Evolutionary conservation across 2,329 filamentous ascomycete species (phyloP), one percentile per base, ranked within the genome.

Genomic region (Nigrospora sphaerica): DNA sequence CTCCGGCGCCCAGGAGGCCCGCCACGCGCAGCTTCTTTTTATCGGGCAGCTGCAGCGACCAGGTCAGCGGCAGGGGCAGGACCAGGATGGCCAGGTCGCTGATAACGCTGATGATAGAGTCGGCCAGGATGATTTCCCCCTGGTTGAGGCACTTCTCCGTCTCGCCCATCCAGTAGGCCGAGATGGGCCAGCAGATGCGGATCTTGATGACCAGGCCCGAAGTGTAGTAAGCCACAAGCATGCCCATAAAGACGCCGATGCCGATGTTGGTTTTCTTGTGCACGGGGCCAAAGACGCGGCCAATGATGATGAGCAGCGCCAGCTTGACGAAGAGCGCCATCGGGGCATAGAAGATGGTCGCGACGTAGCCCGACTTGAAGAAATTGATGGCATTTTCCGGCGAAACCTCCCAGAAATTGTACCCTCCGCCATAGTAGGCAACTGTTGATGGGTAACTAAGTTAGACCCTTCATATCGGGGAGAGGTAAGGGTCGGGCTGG

Each of bases 281-380:
- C 3, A 65, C 58, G 1, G 62, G 54, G 9, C 62, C 63, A 51
- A 73, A 73, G 9, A 73, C 67, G 14, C 69, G 60, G 7, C 61
- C 62, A 47, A 71, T 68, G 45, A 73, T 70, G 50, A 67, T 59
- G 3, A 73, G 62, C 3, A 73, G 62, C n/a, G 70, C 64, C 35
- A 66, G 48, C 45, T 72, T 72, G n/a, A 68, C 68, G 10, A 64
- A 56, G 39, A 66, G 60, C 13, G 70, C 66, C 54, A 69, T 71
- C 14, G 69, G 69, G 1, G 67, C 66, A 51, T 73, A 73, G 52
- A 72, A 64, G 45, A 73, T 62, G 17, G 68, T 70, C 6, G 66
- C 67, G 11, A 66, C 66, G 45, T 72, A 73, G 39, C 65, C 58
- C 12, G 61, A 61, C 66, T 71, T 32, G 14, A 61, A 54, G 45